Evolutionary conservation across 2,329 filamentous ascomycete species (phyloP).

Genomic region (Apiospora arundinis): DNA sequence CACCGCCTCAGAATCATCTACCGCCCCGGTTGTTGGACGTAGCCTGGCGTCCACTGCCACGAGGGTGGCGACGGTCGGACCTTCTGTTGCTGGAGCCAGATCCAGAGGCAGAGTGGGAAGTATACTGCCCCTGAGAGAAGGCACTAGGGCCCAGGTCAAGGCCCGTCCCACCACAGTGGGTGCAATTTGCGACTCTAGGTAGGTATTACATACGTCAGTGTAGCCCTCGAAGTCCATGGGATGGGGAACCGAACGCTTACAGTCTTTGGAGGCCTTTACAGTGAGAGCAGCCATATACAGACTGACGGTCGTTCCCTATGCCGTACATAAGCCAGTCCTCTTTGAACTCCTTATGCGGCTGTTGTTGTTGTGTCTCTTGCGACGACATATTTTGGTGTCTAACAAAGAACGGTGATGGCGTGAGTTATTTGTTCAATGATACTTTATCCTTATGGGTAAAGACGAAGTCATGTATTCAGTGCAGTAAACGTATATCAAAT

Average conservation of each 20-base stretch:
- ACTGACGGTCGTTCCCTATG: background rate
- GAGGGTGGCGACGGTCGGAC: background rate
- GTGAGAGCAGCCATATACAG: background rate
- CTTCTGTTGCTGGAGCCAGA: background rate
- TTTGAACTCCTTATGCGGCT: background rate
- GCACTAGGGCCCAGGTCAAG: background rate
- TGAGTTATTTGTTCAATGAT: background rate
- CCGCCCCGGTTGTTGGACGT: background rate
- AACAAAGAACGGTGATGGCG: background rate
- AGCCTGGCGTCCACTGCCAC: background rate
- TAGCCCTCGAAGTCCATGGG: fast-evolving
- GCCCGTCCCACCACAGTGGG: background rate
- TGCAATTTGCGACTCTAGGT: background rate
- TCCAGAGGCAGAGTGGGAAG: background rate
- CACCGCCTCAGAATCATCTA: background rate
- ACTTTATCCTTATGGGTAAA: background rate
- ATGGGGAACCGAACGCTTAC: background rate
- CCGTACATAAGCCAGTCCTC: background rate
- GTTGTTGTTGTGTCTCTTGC: background rate
- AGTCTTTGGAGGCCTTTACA: background rate
- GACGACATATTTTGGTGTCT: background rate
- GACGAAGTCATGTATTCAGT: too few species aligned
- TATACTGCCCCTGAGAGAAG: background rate
- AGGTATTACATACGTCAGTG: background rate
- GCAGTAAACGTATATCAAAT: too few species aligned